A percentile compares a stretch with the other conserved stretches of the same genome.
Evolutionary conservation across 768 basidiomycete species (phyloP).

Genomic region (Boletus subcaerulescens): DNA sequence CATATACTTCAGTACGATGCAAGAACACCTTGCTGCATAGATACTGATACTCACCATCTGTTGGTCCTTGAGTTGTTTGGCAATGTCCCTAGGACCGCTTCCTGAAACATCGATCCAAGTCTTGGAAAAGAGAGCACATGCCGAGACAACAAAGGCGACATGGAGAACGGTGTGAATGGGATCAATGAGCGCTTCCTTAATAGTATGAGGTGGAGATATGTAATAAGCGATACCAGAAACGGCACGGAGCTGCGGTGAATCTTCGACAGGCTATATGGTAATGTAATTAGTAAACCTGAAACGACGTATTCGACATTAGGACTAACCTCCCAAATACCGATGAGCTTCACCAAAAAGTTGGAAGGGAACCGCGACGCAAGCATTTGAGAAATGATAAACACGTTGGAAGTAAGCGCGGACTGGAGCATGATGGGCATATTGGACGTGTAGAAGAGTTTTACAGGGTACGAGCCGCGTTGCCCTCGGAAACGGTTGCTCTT

Average conservation of each 20-base stretch:
- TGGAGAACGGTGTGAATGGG: slow-evolving; percentile 93
- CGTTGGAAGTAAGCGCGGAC: slow-evolving; percentile 86
- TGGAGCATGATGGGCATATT: slow-evolving; percentile 99
- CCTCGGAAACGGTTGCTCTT: slow-evolving; percentile 96
- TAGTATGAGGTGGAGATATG: slow-evolving; percentile 96
- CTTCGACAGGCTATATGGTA: slow-evolving; percentile 77
- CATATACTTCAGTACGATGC: neutral
- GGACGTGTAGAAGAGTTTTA: slow-evolving; percentile 98
- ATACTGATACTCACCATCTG: slow-evolving; percentile 68
- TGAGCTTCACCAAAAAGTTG: slow-evolving; percentile 84
- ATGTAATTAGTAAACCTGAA: neutral
- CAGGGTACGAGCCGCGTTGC: slow-evolving; percentile 92
- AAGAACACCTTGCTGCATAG: neutral
- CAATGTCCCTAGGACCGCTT: slow-evolving; percentile 91
- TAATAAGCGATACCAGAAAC: slow-evolving; percentile 94
- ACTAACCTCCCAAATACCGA: slow-evolving; percentile 97
- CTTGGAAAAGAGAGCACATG: slow-evolving; percentile 97
- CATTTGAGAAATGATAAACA: slow-evolving; percentile 98
- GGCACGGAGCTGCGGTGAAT: slow-evolving; percentile 88
- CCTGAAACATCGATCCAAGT: slow-evolving; percentile 99
- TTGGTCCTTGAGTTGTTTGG: slow-evolving; percentile 98
- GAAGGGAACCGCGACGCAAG: slow-evolving; percentile 85
- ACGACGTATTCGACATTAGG: neutral
- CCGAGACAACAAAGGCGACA: slow-evolving; percentile 87
- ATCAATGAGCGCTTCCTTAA: slow-evolving; percentile 83